These are phyloP conservation scores for Cantharellus cinnabarinus DNA, from an alignment of 768 basidiomycete species.

Conservation along the genomic window DNA sequence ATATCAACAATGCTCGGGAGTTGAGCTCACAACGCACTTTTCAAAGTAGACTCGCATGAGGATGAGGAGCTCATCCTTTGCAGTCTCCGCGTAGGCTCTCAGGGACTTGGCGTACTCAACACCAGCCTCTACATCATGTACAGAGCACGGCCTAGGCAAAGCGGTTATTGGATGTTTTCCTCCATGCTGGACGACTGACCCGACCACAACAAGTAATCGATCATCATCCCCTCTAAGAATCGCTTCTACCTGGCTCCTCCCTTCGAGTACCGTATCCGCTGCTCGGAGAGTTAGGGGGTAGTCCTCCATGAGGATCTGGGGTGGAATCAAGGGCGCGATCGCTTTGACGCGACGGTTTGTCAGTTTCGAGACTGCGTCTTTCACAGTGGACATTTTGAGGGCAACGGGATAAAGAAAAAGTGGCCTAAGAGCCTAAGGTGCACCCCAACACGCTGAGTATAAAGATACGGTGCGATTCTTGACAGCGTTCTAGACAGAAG, in stretches of 20 bases:
- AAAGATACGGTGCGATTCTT: too few relatives aligned
- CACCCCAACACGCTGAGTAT: too few relatives aligned
- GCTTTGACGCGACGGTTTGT: constrained; percentile 77
- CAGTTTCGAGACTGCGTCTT: constrained; percentile 57
- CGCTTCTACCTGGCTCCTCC: constrained; percentile 55
- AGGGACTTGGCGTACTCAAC: constrained; percentile 71
- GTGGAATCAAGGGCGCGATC: constrained; percentile 78
- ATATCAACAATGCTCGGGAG: not conserved
- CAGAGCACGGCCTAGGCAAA: constrained; percentile 62
- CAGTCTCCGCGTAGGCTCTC: constrained; percentile 54
- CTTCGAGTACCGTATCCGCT: constrained; percentile 78
- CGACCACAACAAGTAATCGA: constrained; percentile 77
- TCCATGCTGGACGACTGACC: constrained; percentile 26
- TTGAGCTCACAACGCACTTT: constrained; percentile 24
- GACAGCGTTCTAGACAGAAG: too few relatives aligned
- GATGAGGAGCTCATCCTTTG: constrained; percentile 75
- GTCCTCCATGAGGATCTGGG: constrained; percentile 87
- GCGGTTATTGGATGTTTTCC: not conserved
- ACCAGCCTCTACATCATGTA: constrained; percentile 74
- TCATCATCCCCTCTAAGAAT: constrained; percentile 78
- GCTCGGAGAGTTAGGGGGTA: constrained; percentile 66
- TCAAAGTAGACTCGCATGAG: constrained; percentile 99
- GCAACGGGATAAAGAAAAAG: too few relatives aligned
- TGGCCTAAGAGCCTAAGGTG: too few relatives aligned
- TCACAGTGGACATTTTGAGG: constrained; percentile 26